phyloP scores from a whole-genome alignment of 2,329 filamentous ascomycete species.

The Taxawa tesnikishii region DNA sequence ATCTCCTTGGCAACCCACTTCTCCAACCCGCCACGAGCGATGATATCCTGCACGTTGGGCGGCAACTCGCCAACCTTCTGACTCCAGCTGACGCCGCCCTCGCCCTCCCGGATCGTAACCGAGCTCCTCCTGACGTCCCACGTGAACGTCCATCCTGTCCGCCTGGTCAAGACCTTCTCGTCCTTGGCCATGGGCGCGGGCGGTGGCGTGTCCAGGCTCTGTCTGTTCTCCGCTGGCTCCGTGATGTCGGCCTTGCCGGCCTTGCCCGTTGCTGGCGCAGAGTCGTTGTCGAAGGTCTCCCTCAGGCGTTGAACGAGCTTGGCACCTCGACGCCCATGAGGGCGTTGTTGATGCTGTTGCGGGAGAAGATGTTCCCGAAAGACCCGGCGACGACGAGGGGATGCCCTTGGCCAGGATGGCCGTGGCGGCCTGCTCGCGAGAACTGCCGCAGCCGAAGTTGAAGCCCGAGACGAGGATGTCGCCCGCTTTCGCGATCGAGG shows the following conservation, averaged over 20 bases:
- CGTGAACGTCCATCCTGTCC: conserved; percentile 71
- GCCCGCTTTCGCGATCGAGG: conserved; percentile 46
- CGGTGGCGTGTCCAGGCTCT: conserved; percentile 39
- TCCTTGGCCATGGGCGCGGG: conserved; percentile 25
- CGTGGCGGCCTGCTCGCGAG: conserved; percentile 78
- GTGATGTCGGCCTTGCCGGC: conserved; percentile 27
- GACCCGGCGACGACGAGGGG: conserved; percentile 69
- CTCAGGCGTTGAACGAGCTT: conserved; percentile 53
- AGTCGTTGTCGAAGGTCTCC: conserved; percentile 38
- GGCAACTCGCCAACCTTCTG: conserved; percentile 75
- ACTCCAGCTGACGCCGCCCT: conserved; percentile 56
- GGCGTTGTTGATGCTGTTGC: conserved; percentile 72
- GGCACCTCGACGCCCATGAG: conserved; percentile 59
- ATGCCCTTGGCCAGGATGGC: conserved; percentile 72
- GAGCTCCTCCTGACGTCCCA: conserved; percentile 69
- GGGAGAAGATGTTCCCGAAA: conserved; percentile 72
- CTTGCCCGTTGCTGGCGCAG: conserved; percentile 10
- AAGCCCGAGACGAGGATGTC: conserved; percentile 79
- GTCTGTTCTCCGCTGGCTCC: conserved; percentile 38
- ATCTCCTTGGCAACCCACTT: conserved; percentile 71
- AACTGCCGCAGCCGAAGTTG: conserved; percentile 79
- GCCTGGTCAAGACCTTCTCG: conserved; percentile 49
- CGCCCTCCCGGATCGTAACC: conserved; percentile 59
- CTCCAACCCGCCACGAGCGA: conserved; percentile 65
- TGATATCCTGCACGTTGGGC: conserved; percentile 73